phyloP scores from a whole-genome alignment of 2,329 filamentous ascomycete genomes.

The Xylaria multiplex region DNA sequence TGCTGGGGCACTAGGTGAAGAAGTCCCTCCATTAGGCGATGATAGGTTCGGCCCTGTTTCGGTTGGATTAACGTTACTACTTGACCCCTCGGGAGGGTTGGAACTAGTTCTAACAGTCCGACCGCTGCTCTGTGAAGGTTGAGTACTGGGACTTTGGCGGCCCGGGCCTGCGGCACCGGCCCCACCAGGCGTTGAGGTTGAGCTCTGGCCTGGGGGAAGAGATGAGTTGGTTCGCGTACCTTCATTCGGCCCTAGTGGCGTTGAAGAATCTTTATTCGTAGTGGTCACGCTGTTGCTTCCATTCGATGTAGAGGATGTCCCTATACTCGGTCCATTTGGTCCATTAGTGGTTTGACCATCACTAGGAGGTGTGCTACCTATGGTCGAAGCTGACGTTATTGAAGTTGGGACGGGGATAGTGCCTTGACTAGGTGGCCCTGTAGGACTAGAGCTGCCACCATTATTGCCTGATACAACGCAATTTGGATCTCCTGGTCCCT shows the following conservation, averaged over 20 bases:
- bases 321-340: slow-evolving; percentile 11
- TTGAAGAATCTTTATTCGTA: slow-evolving; percentile 28
- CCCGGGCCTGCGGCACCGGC: slow-evolving; percentile 34
- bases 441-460: slow-evolving; percentile 18
- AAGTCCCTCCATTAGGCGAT: slow-evolving; percentile 20
- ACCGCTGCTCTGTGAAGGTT: slow-evolving; percentile 19
- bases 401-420: slow-evolving; percentile 2
- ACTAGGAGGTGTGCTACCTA: slow-evolving; percentile 21
- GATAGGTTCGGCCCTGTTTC: slow-evolving; percentile 20
- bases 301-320: slow-evolving; percentile 9
- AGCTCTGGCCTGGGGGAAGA: slow-evolving; percentile 17
- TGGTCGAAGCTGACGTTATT: slow-evolving; percentile 1
- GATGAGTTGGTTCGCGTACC: slow-evolving; percentile 26
- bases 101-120: slow-evolving; percentile 19
- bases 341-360: slow-evolving; percentile 27
- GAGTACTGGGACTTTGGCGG: slow-evolving; percentile 31
- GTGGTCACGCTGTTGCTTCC: slow-evolving; percentile 16
- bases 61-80: slow-evolving; percentile 25
- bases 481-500: slow-evolving; percentile 35
- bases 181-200: slow-evolving; percentile 33
- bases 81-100: slow-evolving; percentile 15
- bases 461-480: slow-evolving; percentile 30
- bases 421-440: slow-evolving; percentile 6
- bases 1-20: slow-evolving; percentile 22
- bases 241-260: slow-evolving; percentile 25